Evolutionary conservation across 441 rosid genomes (phyloP), one percentile per base, ranked within the genome.

Genomic region (Brassica balearica): DNA sequence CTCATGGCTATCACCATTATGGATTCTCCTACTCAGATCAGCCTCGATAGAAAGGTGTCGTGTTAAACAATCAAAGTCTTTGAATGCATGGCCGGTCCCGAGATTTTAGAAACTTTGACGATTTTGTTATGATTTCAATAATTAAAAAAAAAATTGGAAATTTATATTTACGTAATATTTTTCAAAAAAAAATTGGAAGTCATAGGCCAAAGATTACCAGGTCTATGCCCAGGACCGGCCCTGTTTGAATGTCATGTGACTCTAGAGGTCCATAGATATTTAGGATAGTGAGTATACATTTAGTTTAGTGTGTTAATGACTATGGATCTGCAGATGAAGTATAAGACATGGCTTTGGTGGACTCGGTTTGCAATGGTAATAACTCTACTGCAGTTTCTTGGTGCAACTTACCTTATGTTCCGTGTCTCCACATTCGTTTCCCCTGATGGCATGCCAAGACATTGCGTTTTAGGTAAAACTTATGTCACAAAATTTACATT

Each of bases 341-440:
- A 95, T 84, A 88, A 82, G 84, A 84, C 84, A 14, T 95, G 97
- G 99, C 88, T 90, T 66, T 77, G 95, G 88, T 93, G 98, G 96
- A 84, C 89, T 71, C 84, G 97, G 19, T 85, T 89, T 38, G 85
- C 89, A 3, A 80, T 84, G 80, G 80, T 85, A 78, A 77, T 95
- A 69, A 85, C 96, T 22, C 58, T 87, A 48, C 69, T 91, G 85
- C 99, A 95, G 75, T 77, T 88, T 71, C 14, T 83, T 69, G 85
- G 87, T 75, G 92, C 96, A 66, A 74, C 86, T 73, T 91, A 87
- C 82, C 93, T 93, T 69, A 61, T 88, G 77, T 80, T 84, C 80
- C 76, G 62, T 64, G 84, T 90, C 77, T 83, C 83, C 67, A 78
- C 64, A 66, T 87, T 80, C 82, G 73, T 80, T 81, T 84, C 96